Base-by-base conservation (phyloP, 306 rosid genomes). In the Dicorynia guianensis region DNA sequence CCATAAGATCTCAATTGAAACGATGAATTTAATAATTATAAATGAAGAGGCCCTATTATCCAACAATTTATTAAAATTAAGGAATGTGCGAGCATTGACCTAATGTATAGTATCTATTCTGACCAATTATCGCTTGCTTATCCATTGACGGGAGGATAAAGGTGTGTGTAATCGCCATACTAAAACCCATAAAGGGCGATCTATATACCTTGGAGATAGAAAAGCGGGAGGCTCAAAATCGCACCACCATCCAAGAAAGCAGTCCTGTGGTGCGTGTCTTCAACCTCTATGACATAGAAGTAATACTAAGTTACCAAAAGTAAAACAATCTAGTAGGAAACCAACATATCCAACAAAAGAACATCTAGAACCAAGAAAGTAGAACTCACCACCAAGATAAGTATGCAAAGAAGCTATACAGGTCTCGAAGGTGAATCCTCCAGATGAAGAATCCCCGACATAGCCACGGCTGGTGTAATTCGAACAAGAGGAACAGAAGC, bases 221-320 rank as follows among this genome's bases (percentile, higher is more conserved):
- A 92, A 36, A 95, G 83, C 10, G 97, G 97, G 72, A 95, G 79
- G 79, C 71, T 89, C 71, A 90, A 54, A 48, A 85, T 18, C 50
- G 96, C 90, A 20, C 93, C 97, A 1, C 89, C 91, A 39, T 95
- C 99, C 85, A 95, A 78, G 81, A 95, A 89, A 35, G 96, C 82
- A 65, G 88, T 82, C 70, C 93, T 85, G 75, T 82, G 88, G 75
- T 88, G 97, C 7, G 99, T 88, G 78, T 95, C 99, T 83, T 95
- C 97, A 60, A 95, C 97, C 75, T 92, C 99, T 95, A 79, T 72
- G n/a, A 54, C 76, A 69, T 44, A 64, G 34, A 83, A 80, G 33
- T 35, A 63, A 53, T 3, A 62, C 43, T 6, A 17, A 46, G 36
- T 67, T 12, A 20, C 60, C 7, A 4, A 9, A 25, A 25, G 30